Evolutionary conservation across 1,284 basidiomycete species (phyloP), one percentile per base, ranked within the genome.

Genomic region (Anthracocystis setariae): DNA sequence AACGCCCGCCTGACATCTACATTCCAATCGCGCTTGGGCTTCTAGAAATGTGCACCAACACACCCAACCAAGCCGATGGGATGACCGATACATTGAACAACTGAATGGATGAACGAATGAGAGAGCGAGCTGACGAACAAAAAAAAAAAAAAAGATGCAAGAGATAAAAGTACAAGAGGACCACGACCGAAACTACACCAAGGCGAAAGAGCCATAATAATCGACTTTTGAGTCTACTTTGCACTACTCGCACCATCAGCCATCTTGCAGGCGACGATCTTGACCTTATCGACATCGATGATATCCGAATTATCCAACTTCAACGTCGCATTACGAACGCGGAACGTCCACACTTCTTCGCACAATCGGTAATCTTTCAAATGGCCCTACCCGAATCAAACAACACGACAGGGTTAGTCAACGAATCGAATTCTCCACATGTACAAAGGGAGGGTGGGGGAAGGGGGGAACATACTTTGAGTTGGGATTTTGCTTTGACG

Each of bases 201-300:
- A n/a, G n/a, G n/a, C n/a, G n/a, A n/a, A n/a, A n/a, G n/a, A n/a
- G n/a, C n/a, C n/a, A n/a, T n/a, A n/a, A n/a, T n/a, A n/a, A n/a
- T n/a, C n/a, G n/a, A n/a, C n/a, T n/a, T n/a, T n/a, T n/a, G n/a
- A n/a, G n/a, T n/a, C 29, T 51, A 72, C 60, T 72, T 72, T 47
- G 10, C 21, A 0, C 54, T 40, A 15, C n/a, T n/a, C n/a, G n/a
- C n/a, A n/a, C 49, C 33, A 51, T 80, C 78, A 8, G 62, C 76
- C 69, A 80, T 78, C 52, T 80, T 80, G 67, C 81, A 82, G n/a
- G 80, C 79, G n/a, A 82, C 79, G 45, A 82, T 81, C 46, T 78
- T 77, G 60, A 72, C 75, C 49, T 74, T 77, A 43, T 80, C 76
- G 2, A 82, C 79, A 15, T 73, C 63, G 17, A 81, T 37, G 35